Conservation (phyloP, 352 stramenopile genomes). For the Phytophthora nicotianae region DNA sequence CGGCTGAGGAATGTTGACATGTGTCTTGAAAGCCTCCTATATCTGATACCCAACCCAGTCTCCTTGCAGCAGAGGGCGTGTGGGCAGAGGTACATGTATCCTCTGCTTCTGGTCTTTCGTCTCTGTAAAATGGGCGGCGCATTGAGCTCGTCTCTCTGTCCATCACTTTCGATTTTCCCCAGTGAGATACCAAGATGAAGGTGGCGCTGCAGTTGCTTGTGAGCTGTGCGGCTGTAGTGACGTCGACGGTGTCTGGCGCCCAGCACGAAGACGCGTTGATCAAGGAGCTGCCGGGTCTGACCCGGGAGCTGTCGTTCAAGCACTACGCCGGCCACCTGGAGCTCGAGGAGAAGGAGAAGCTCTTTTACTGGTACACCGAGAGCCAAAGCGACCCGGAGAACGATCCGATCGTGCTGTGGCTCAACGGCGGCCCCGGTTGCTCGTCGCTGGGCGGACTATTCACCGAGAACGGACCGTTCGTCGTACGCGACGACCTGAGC, state of each 20-base stretch:
- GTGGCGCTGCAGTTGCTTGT: conserved; percentile 44
- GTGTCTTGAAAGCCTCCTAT: conserved; percentile 5
- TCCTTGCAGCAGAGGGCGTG: neutral
- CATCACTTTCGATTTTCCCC: conserved; percentile 33
- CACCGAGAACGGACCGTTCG: conserved; percentile 80
- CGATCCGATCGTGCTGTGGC: conserved; percentile 82
- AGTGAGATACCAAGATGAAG: conserved; percentile 45
- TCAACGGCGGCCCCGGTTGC: conserved; percentile 81
- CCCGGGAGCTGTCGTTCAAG: conserved; percentile 55
- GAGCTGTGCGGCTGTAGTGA: conserved; percentile 16
- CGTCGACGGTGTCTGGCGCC: conserved; percentile 4
- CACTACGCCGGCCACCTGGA: conserved; percentile 72
- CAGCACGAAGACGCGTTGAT: conserved; percentile 60
- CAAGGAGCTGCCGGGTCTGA: conserved; percentile 53
- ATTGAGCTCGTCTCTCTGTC: conserved; percentile 1
- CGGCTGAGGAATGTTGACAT: conserved; percentile 4
- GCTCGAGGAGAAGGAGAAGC: conserved; percentile 57
- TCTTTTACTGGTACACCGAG: conserved; percentile 88
- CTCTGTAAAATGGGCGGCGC: conserved; percentile 3
- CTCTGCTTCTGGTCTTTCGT: conserved; percentile 16
- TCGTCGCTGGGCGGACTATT: conserved; percentile 70
- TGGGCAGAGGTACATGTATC: neutral
- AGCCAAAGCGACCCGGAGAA: conserved; percentile 55
- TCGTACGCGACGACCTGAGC: conserved; percentile 56
- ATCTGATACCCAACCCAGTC: conserved; percentile 20